A percentile compares a stretch with the other conserved stretches of the same genome.
These are phyloP conservation scores for Saturnispora ahearnii DNA, from an alignment of 805 yeast species.

Conservation along the genomic window DNA sequence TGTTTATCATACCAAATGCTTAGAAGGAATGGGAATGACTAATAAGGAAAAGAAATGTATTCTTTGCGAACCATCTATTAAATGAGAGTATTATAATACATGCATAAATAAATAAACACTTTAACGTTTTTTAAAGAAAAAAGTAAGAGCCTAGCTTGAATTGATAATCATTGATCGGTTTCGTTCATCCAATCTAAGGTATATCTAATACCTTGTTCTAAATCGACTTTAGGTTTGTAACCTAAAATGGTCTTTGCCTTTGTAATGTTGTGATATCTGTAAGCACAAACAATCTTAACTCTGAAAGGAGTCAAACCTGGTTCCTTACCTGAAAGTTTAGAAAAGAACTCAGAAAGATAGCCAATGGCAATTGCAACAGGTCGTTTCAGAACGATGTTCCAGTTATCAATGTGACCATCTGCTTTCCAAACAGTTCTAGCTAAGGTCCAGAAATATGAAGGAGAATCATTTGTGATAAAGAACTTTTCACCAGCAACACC, in stretches of 20 bases:
- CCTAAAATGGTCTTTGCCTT: slow-evolving; percentile 76
- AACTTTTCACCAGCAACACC: slow-evolving; percentile 77
- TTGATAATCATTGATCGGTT: slow-evolving; percentile 20
- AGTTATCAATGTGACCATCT: slow-evolving; percentile 73
- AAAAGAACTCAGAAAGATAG: slow-evolving; percentile 65
- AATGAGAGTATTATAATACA: background rate
- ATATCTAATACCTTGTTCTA: slow-evolving; percentile 69
- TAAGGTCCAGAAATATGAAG: slow-evolving; percentile 93
- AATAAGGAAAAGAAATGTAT: slow-evolving; percentile 27
- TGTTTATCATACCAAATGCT: slow-evolving; percentile 53
- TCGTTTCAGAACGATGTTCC: slow-evolving; percentile 58
- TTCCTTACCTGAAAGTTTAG: slow-evolving; percentile 67
- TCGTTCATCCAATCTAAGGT: slow-evolving; percentile 90
- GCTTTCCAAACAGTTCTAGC: slow-evolving; percentile 97
- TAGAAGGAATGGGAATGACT: slow-evolving; percentile 38
- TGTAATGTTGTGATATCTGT: slow-evolving; percentile 82
- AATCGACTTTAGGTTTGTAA: slow-evolving; percentile 68
- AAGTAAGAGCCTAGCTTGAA: background rate
- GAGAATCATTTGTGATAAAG: slow-evolving; percentile 88
- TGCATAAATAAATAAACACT: background rate
- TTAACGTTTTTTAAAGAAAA: background rate
- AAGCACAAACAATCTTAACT: slow-evolving; percentile 86
- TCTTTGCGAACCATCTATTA: slow-evolving; percentile 25
- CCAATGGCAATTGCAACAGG: slow-evolving; percentile 78
- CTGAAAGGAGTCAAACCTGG: slow-evolving; percentile 95